Evolutionary conservation across 495 filamentous ascomycete species (phyloP).

Genomic region (Elaphomyces granulatus): DNA sequence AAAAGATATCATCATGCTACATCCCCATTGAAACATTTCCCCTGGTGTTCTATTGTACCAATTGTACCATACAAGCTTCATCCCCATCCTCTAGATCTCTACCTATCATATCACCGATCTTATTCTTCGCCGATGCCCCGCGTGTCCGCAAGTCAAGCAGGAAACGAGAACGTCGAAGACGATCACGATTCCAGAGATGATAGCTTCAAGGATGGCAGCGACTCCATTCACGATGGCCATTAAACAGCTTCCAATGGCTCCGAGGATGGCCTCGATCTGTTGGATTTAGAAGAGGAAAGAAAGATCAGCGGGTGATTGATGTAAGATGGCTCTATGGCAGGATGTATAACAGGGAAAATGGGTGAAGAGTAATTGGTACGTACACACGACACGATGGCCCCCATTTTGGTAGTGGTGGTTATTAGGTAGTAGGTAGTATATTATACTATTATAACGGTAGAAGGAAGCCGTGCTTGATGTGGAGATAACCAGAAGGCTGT

Average conservation of each 20-base stretch:
- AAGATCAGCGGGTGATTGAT: not conserved
- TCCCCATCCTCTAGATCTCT: too few species aligned
- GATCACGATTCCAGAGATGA: constrained; percentile 68
- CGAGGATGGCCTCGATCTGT: constrained; percentile 68
- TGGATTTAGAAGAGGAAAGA: not conserved
- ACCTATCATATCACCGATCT: too few species aligned
- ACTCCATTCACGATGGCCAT: constrained; percentile 78
- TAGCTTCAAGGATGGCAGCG: constrained; percentile 55
- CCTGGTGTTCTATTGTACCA: too few species aligned
- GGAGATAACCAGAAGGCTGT: too few species aligned
- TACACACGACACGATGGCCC: constrained; percentile 93
- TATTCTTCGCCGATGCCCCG: constrained; percentile 24
- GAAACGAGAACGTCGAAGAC: constrained; percentile 75
- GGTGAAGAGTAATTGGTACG: constrained; percentile 16
- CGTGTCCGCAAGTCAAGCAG: constrained; percentile 68
- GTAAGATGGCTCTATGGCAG: not conserved
- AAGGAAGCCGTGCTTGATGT: too few species aligned
- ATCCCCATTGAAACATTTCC: too few species aligned
- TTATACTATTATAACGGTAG: too few species aligned
- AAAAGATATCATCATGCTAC: too few species aligned
- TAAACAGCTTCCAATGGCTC: constrained; percentile 66
- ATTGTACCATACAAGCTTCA: too few species aligned
- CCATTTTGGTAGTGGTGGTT: constrained; percentile 74
- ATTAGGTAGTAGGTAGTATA: constrained; percentile 7
- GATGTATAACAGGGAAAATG: too few species aligned